Percentiles rank a stretch among this genome's conserved stretches.
phyloP scores from a whole-genome alignment of 768 basidiomycete genomes.

The Auricularia sp. region DNA sequence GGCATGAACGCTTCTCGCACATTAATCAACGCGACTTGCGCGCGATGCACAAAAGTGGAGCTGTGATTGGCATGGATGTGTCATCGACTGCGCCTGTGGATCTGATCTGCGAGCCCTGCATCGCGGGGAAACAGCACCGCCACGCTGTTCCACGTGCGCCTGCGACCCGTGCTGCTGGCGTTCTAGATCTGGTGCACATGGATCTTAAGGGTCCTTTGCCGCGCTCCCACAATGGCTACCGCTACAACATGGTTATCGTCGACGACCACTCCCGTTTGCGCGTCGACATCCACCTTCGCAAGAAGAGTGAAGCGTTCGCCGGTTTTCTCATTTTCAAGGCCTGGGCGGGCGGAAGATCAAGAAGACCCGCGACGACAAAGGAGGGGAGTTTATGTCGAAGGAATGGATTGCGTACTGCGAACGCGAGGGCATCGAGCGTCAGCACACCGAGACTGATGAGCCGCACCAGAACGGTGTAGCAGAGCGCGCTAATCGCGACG shows the following conservation, averaged over 20 bases:
- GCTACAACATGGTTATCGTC: slow-evolving; percentile 1
- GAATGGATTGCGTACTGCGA: neutral
- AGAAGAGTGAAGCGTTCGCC: neutral
- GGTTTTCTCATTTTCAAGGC: neutral
- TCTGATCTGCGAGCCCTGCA: neutral
- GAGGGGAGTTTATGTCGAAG: neutral
- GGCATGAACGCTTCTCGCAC: neutral
- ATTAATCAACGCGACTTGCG: neutral
- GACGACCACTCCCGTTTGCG: neutral
- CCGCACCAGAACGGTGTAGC: neutral
- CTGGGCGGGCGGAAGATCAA: neutral
- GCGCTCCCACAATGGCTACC: neutral
- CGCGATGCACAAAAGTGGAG: neutral
- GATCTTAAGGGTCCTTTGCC: neutral
- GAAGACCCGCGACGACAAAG: neutral
- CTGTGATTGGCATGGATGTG: neutral
- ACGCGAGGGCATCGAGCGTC: neutral
- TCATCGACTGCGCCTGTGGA: neutral
- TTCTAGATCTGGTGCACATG: neutral
- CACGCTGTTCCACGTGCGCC: neutral
- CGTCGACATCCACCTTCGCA: neutral
- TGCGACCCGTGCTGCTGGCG: neutral
- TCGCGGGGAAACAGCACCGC: neutral
- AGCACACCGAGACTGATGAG: neutral
- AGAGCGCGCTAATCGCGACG: neutral